These are phyloP conservation scores for Talaromyces funiculosus DNA, from an alignment of 2,329 filamentous ascomycete species.

Conservation along the genomic window DNA sequence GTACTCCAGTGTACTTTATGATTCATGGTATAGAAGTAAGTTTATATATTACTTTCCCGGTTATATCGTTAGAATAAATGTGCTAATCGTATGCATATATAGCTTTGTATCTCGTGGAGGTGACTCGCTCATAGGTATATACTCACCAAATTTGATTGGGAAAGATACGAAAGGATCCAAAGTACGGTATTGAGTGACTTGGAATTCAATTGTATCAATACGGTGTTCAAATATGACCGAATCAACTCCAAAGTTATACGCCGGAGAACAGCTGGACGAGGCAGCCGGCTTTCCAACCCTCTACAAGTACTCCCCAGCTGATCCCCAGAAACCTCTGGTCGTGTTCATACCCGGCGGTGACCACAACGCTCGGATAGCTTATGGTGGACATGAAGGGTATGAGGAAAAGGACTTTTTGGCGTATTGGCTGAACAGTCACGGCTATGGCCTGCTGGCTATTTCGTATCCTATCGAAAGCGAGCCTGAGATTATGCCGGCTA, in stretches of 20 bases:
- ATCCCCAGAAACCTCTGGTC: conserved; percentile 12
- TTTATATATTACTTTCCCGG: neutral
- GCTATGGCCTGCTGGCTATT: conserved; percentile 17
- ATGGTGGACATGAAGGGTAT: conserved; percentile 19
- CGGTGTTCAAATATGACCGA: neutral
- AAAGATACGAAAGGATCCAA: neutral
- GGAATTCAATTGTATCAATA: neutral
- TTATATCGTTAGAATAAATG: neutral
- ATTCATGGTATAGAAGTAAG: neutral
- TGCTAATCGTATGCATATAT: neutral
- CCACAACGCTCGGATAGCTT: conserved; percentile 20
- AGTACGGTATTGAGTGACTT: neutral
- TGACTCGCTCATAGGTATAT: too few relatives aligned
- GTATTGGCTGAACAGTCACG: conserved; percentile 17
- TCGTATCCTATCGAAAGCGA: conserved; percentile 20
- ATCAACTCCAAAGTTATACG: conserved; percentile 6
- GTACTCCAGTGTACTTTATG: too few relatives aligned
- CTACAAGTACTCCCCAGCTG: conserved; percentile 13
- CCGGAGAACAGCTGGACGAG: conserved; percentile 11
- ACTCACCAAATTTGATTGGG: neutral
- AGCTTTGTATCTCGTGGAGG: neutral
- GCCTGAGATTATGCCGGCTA: conserved; percentile 15
- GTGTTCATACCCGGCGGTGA: conserved; percentile 18
- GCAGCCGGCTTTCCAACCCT: conserved; percentile 9
- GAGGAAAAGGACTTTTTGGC: conserved; percentile 16